Percentiles rank a stretch among this genome's conserved stretches.
These are phyloP conservation scores for Xerocomus amazonicus DNA, from an alignment of 1,284 basidiomycete genomes.

Conservation along the genomic window DNA sequence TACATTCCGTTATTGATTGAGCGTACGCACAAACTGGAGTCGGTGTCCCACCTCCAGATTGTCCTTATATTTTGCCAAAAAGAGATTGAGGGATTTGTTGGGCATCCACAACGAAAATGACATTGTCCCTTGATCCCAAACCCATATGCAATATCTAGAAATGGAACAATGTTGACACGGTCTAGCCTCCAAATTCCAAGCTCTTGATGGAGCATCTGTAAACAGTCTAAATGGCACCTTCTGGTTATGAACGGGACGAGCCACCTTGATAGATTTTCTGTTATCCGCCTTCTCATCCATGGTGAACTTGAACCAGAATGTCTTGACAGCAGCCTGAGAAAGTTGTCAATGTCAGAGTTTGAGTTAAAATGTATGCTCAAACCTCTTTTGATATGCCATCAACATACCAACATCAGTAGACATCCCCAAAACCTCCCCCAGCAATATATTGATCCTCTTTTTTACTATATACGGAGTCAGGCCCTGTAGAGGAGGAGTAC, in stretches of 20 bases:
- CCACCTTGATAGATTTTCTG: not conserved
- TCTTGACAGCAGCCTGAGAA: constrained; percentile 18
- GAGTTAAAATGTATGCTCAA: not conserved
- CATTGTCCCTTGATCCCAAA: constrained; percentile 11
- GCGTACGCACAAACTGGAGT: constrained; percentile 13
- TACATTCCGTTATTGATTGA: accelerated
- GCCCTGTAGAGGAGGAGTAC: not conserved
- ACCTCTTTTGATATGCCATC: not conserved
- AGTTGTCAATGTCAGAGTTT: not conserved
- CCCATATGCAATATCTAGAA: constrained; percentile 12
- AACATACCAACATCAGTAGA: constrained; percentile 2
- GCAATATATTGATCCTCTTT: not conserved
- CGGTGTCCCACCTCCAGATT: constrained; percentile 1
- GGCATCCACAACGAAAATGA: constrained; percentile 20
- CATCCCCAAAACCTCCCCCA: constrained; percentile 5
- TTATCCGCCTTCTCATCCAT: not conserved
- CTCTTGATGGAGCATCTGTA: constrained; percentile 8
- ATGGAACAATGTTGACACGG: constrained; percentile 17
- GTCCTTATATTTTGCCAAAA: constrained; percentile 2
- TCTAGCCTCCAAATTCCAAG: constrained; percentile 21
- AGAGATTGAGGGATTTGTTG: constrained; percentile 10
- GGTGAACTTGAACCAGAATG: not conserved
- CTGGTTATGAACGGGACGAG: not conserved
- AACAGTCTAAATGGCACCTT: not conserved
- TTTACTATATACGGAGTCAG: not conserved